Evolutionary conservation across 164 flowering plant species (phyloP).

Genomic region (Amborella trichopoda): DNA sequence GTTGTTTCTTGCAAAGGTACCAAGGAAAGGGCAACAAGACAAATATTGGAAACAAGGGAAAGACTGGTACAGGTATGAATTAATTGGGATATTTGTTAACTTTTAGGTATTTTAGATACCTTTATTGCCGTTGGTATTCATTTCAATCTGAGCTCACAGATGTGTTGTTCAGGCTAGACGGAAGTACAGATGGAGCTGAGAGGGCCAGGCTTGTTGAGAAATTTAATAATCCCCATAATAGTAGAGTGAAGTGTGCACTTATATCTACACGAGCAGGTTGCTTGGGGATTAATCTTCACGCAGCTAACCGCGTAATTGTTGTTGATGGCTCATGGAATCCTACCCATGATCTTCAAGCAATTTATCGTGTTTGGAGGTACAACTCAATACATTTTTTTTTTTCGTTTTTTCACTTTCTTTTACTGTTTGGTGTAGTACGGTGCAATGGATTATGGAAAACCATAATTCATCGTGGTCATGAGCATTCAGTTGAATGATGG

Average conservation of each 20-base stretch:
- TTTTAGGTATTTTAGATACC: no score
- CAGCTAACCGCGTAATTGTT: constrained; percentile 93
- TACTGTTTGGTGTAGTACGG: no score
- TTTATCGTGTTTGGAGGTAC: constrained; percentile 96
- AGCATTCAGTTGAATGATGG: no score
- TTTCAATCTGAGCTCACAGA: no score
- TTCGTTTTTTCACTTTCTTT: no score
- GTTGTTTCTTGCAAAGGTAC: constrained; percentile 59
- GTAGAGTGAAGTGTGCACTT: constrained; percentile 80
- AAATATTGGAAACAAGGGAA: constrained; percentile 84
- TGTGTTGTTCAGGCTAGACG: constrained; percentile 82
- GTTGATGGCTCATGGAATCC: constrained; percentile 99
- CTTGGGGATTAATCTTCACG: constrained; percentile 88
- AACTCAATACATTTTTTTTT: no score
- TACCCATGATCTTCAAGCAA: constrained; percentile 96
- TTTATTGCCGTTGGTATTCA: no score
- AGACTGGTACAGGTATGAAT: constrained; percentile 91
- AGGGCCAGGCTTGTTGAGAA: constrained; percentile 87
- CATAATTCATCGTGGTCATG: no score
- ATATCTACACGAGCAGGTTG: constrained; percentile 98
- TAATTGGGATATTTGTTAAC: neutral
- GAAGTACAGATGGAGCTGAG: constrained; percentile 75
- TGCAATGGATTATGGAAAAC: no score
- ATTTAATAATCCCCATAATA: constrained; percentile 70
- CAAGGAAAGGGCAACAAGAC: constrained; percentile 43